phyloP scores from a whole-genome alignment of 371 early-diverging fungal genomes.

The Cladochytrium tenue region DNA sequence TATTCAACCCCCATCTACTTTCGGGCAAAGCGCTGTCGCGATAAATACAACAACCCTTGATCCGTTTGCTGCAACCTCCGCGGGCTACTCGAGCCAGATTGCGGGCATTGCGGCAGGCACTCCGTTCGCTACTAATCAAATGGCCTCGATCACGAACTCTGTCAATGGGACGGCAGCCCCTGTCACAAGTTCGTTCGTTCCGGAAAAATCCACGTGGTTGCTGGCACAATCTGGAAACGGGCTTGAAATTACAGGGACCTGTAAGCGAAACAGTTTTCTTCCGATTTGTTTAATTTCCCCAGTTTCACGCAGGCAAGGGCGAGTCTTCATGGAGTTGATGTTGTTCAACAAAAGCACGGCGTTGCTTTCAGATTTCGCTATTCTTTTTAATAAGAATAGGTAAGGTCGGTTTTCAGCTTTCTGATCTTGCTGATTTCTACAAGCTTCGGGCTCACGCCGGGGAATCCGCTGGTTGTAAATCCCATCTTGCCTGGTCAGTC shows the following conservation, averaged over 20 bases:
- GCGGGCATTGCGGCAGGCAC: too few relatives aligned
- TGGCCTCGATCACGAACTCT: constrained; percentile 2
- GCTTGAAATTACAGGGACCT: constrained; percentile 45
- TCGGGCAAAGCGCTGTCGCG: background rate
- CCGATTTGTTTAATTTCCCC: constrained; percentile 9
- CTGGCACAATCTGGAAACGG: constrained; percentile 38
- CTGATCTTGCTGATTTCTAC: constrained; percentile 4
- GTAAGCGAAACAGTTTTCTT: constrained; percentile 16
- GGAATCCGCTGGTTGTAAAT: constrained; percentile 18
- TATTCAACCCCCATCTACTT: background rate
- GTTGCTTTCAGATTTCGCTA: constrained; percentile 43
- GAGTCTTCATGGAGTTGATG: constrained; percentile 8
- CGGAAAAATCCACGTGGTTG: constrained; percentile 2
- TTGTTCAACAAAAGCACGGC: constrained; percentile 30
- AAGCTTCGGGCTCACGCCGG: constrained; percentile 42
- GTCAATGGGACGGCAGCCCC: background rate
- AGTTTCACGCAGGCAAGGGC: constrained; percentile 19
- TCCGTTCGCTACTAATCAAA: background rate
- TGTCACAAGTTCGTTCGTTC: background rate
- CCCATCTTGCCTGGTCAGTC: constrained; percentile 33
- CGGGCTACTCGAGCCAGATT: too few relatives aligned
- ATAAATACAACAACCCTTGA: constrained; percentile 18
- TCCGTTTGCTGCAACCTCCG: constrained; percentile 32
- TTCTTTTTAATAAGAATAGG: constrained; percentile 57
- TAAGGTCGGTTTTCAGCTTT: constrained; percentile 18